Evolutionary conservation across 2,329 filamentous ascomycete species (phyloP).

Genomic region (Monosporascus cannonballus): DNA sequence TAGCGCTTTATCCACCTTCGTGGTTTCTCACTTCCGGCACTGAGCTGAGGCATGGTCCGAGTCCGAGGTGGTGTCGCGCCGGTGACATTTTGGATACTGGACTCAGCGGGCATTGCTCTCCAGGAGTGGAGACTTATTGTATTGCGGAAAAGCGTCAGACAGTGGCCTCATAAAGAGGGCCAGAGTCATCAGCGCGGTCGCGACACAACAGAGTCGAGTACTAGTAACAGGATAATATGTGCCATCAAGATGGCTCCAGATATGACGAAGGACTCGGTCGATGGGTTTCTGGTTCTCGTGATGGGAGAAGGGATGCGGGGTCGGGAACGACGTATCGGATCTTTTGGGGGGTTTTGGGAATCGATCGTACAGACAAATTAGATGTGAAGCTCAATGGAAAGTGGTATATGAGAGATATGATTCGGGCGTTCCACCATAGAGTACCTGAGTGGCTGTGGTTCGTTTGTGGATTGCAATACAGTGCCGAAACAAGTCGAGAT

Average conservation of each 20-base stretch:
- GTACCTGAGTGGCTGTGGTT: background rate
- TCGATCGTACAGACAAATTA: background rate
- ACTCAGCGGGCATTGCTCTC: constrained; percentile 33
- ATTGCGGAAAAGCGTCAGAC: constrained; percentile 38
- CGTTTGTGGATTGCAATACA: background rate
- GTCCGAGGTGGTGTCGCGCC: constrained; percentile 31
- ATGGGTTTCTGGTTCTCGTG: background rate
- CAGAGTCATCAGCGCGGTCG: constrained; percentile 56
- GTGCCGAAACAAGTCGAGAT: too few relatives aligned
- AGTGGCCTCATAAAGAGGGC: constrained; percentile 44
- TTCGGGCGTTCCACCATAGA: background rate
- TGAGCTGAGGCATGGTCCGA: constrained; percentile 38
- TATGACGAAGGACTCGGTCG: constrained; percentile 19
- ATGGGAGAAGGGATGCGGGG: background rate
- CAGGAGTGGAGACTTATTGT: constrained; percentile 25
- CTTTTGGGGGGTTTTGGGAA: background rate
- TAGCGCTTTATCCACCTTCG: constrained; percentile 64
- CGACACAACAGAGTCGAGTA: constrained; percentile 40
- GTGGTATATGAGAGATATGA: background rate
- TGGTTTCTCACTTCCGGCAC: constrained; percentile 25
- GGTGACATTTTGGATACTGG: constrained; percentile 35
- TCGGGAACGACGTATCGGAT: background rate
- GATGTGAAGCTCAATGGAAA: background rate
- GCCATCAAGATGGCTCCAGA: constrained; percentile 42
- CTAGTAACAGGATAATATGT: constrained; percentile 37